Conservation (phyloP, 768 basidiomycete species). For the Lactifluus pinguis region DNA sequence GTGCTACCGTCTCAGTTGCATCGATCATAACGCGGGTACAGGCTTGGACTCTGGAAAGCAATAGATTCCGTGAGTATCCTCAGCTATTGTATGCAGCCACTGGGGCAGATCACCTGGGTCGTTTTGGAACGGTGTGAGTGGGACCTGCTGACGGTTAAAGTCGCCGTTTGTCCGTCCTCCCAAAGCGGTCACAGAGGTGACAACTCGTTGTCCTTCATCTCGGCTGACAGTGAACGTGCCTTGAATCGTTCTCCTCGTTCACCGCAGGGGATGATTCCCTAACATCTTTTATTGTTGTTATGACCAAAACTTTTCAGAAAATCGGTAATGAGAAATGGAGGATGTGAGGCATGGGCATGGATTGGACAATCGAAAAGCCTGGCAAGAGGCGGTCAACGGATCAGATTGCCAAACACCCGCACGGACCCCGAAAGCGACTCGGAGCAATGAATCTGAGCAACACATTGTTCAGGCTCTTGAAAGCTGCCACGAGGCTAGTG, state of each 20-base stretch:
- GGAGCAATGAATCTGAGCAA: not conserved
- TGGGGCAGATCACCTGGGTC: constrained; percentile 69
- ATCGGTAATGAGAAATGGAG: constrained; percentile 38
- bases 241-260: constrained; percentile 70
- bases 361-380: constrained; percentile 28
- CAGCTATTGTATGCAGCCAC: constrained; percentile 53
- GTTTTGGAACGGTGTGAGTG: constrained; percentile 29
- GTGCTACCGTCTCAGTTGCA: constrained; percentile 36
- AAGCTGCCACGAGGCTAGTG: not conserved
- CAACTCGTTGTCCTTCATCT: constrained; percentile 38
- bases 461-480: not conserved
- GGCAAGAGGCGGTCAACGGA: not conserved
- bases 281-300: constrained; percentile 55
- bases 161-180: constrained; percentile 76
- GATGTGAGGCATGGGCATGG: constrained; percentile 54
- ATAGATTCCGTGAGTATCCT: constrained; percentile 26
- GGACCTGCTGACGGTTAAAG: constrained; percentile 39
- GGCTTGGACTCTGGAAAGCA: constrained; percentile 22
- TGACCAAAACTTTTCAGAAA: constrained; percentile 39
- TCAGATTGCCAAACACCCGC: not conserved
- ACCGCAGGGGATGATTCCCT: constrained; percentile 59
- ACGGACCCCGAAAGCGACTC: not conserved
- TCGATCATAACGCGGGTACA: constrained; percentile 41
- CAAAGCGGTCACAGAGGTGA: constrained; percentile 52
- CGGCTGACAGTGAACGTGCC: constrained; percentile 57